These are phyloP conservation scores for Metarhizium brunneum DNA, from an alignment of 2,329 filamentous ascomycete species.

Conservation along the genomic window DNA sequence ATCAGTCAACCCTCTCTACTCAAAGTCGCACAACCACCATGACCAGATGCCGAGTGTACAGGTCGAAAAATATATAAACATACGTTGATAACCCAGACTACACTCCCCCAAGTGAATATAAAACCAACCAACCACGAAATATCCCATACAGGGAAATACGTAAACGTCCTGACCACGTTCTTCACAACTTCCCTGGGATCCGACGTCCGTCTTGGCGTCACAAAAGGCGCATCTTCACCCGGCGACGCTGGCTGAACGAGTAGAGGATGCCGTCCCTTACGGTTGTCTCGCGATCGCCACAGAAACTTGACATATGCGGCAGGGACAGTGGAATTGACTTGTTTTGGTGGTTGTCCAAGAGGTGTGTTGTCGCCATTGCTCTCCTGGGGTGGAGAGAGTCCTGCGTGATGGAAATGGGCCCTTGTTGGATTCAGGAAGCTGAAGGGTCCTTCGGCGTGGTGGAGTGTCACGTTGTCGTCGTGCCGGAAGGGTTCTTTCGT, in stretches of 20 bases:
- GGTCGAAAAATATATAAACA: conserved; percentile 30
- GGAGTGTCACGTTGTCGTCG: conserved; percentile 5
- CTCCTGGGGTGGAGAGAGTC: background rate
- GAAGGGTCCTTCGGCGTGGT: conserved; percentile 5
- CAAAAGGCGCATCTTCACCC: conserved; percentile 8
- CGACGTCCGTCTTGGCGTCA: conserved; percentile 14
- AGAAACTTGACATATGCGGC: conserved; percentile 21
- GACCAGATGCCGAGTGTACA: background rate
- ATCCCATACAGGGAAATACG: conserved; percentile 30
- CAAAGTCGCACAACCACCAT: background rate
- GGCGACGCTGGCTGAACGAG: conserved; percentile 16
- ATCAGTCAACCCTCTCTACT: conserved; percentile 14
- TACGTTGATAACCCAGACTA: conserved; percentile 10
- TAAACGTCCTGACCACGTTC: conserved; percentile 25
- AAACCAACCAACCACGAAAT: conserved; percentile 32
- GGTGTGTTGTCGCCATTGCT: background rate
- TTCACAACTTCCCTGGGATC: conserved; percentile 14
- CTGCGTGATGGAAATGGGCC: conserved; percentile 6
- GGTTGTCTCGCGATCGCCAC: conserved; percentile 33
- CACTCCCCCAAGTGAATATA: conserved; percentile 28
- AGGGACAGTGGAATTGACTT: background rate
- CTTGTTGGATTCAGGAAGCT: conserved; percentile 7
- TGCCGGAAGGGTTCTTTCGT: conserved; percentile 6
- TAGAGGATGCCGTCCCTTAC: conserved; percentile 30
- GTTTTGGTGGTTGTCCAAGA: background rate